Evolutionary conservation across 1,284 basidiomycete genomes (phyloP), one percentile per base, ranked within the genome.

Genomic region (Cutaneotrichosporon daszewskae): DNA sequence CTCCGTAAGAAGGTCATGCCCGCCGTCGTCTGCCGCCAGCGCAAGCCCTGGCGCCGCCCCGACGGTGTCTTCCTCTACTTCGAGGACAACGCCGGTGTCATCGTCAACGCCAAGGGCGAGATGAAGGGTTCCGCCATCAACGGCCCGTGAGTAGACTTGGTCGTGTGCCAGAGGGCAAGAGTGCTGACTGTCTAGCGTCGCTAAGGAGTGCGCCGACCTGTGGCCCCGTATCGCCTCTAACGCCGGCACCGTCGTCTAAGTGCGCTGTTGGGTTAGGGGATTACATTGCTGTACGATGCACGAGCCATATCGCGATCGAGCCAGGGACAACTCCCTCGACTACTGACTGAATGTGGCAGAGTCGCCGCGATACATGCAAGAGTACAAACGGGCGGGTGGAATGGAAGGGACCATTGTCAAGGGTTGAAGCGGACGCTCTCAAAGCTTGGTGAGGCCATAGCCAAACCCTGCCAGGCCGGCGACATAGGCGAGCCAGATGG

Each of bases 111-210:
- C 67, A 97, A 97, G 82, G 94, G 95, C 69, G 94, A 99, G 79
- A 98, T 99, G 94, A 99, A 99, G 81, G 94, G 94, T 50, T 91
- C 87, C 47, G 90, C 92, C 62, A 98, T 99, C 75, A 92, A 94
- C 57, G 94, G 94, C 58, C 95, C 94, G 65, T 68, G 53, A 63
- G 65, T 66, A 19, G n/a, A n/a, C 12, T 11, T 20, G 5, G 29
- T 22, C 6, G 9, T 14, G 28, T 23, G 13, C 89, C 75, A 94
- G 91, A 80, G 88, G 90, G n/a, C 6, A 14, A 13, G 5, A 14
- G 14, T n/a, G 33, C 46, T 55, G 24, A 47, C 38, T 20, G 5
- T 20, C 1, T 40, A 68, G 65, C 51, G 66, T 69, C 55, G 63
- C 64, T 51, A 72, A 71, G 59, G 68, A 71, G 56, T 73, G 69